phyloP scores from a whole-genome alignment of 192 early-diverging fungal genomes.

The Gonapodya sp. region DNA sequence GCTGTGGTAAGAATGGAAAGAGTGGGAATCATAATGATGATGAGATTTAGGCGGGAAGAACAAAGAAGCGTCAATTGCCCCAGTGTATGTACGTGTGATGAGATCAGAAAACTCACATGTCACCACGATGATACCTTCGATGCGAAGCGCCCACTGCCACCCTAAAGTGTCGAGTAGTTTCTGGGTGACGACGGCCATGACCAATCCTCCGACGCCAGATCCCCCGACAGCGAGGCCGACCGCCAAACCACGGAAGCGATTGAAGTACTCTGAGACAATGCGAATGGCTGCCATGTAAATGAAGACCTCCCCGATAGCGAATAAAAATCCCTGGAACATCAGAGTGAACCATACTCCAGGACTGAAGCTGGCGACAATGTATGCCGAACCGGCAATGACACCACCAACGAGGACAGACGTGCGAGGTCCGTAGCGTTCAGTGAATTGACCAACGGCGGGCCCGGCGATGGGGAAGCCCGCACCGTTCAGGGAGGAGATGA shows the following conservation, averaged over 20 bases:
- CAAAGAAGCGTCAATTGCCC: background rate
- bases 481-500: background rate
- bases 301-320: slow-evolving; percentile 59
- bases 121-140: slow-evolving; percentile 45
- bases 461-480: background rate
- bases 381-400: slow-evolving; percentile 25
- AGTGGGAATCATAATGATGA: background rate
- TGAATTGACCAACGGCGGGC: slow-evolving; percentile 10
- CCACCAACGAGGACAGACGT: slow-evolving; percentile 36
- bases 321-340: slow-evolving; percentile 62
- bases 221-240: slow-evolving; percentile 52
- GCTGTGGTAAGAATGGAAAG: too few species aligned
- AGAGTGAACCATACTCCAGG: slow-evolving; percentile 58
- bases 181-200: slow-evolving; percentile 47
- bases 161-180: slow-evolving; percentile 49
- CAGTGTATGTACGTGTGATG: too few species aligned
- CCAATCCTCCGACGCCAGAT: slow-evolving; percentile 61
- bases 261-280: slow-evolving; percentile 62
- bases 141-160: slow-evolving; percentile 53
- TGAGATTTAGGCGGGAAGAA: background rate
- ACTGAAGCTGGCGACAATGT: slow-evolving; percentile 37
- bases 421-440: slow-evolving; percentile 37
- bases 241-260: slow-evolving; percentile 51
- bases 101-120: slow-evolving; percentile 6
- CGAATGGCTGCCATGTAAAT: slow-evolving; percentile 55